Base-by-base conservation (phyloP, 2,329 filamentous ascomycete species). In the Neopestalotiopsis sp. region DNA sequence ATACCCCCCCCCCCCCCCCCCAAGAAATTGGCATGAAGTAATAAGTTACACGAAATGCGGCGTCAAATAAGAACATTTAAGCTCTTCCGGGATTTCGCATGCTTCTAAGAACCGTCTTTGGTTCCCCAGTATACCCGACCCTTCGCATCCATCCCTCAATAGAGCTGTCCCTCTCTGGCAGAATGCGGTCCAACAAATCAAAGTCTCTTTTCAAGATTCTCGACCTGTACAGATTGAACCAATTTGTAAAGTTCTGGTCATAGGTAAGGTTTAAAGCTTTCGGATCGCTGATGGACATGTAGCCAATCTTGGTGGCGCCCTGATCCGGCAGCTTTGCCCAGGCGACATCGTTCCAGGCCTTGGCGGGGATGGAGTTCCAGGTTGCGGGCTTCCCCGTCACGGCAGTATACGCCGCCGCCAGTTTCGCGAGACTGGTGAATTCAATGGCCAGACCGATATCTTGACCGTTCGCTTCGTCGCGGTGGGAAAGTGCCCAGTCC, bases 261-360 rank as follows among this genome's bases (percentile, higher is more conserved):
- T 61, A 61, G 17, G 20, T 61, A 20, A 32, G 10, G 7, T 61
- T 61, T 13, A 61, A 12, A 13, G 28, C 57, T 2, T 17, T 32
- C 1, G 28, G 57, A 1, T 61, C 20, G 28, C 32, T 61, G 4
- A 34, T 38, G 32, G 57, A 61, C 57, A 17, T 61, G 57, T 32
- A 61, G 6, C 57, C 57, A 13, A 61, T 24, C 32, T 61, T 61
- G 57, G 57, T 61, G 13, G 28, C 28, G 20, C 57, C 57, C 10
- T 61, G 28, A 13, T 34, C 13, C 2, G 57, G 57, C 28, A 61
- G 57, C 28, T 61, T 61, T 17, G 57, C 57, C 57, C 57, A 61
- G 57, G 57, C 57, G 3, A 61, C 57, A 17, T 61, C 17, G 57
- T 61, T 61, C 57, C 57, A 61, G 57, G 13, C 57, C 28, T 61